Conservation (phyloP, 257 asterid genomes). For the Solanum pinnatisectum region DNA sequence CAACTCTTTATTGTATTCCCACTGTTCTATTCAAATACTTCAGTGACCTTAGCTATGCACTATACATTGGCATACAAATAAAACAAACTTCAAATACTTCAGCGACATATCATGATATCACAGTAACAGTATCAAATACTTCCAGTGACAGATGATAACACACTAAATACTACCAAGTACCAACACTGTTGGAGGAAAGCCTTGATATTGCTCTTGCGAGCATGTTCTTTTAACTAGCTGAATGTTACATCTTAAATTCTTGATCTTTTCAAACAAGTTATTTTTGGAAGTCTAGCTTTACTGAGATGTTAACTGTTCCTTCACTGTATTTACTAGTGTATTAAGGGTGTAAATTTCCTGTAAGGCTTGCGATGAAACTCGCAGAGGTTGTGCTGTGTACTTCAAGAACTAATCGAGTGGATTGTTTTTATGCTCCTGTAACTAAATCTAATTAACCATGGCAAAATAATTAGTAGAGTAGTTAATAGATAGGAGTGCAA, state of each 20-base stretch:
- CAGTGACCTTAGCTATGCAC: neutral
- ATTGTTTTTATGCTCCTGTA: neutral
- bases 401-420: neutral
- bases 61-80: neutral
- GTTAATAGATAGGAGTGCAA: neutral
- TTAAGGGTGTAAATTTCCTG: neutral
- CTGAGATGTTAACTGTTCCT: neutral
- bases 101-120: neutral
- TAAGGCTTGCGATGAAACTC: neutral
- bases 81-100: neutral
- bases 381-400: neutral
- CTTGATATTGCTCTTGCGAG: neutral
- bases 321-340: neutral
- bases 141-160: neutral
- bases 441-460: neutral
- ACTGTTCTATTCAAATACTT: neutral
- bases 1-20: neutral
- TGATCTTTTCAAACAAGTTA: neutral
- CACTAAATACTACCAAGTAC: neutral
- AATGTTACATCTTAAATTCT: neutral
- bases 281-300: neutral
- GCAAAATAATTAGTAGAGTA: neutral
- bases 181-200: neutral
- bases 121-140: neutral
- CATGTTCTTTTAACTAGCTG: neutral